These are phyloP conservation scores for Phylloporus rhodoxanthus DNA, from an alignment of 768 basidiomycete genomes.

Conservation along the genomic window DNA sequence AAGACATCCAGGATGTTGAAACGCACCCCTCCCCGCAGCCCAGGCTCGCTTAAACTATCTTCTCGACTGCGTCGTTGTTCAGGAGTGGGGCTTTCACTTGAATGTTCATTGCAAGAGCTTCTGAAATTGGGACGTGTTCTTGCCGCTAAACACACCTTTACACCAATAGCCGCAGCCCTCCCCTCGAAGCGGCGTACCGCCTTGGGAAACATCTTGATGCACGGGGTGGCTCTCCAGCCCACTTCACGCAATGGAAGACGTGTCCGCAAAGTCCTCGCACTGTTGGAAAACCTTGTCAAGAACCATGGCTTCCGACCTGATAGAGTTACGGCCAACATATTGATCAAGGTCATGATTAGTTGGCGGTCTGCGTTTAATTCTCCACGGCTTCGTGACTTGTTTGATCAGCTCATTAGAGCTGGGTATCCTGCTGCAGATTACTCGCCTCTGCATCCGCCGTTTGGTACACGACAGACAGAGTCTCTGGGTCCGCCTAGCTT, in stretches of 20 bases:
- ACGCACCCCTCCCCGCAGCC: slow-evolving; percentile 2
- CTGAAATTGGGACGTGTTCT: slow-evolving; percentile 33
- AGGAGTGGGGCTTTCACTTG: slow-evolving; percentile 8
- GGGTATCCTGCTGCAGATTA: slow-evolving; percentile 48
- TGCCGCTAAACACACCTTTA: slow-evolving; percentile 42
- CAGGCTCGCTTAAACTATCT: slow-evolving; percentile 13
- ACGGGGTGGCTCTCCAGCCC: slow-evolving; percentile 34
- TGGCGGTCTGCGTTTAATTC: slow-evolving; percentile 44
- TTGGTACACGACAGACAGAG: slow-evolving; percentile 32
- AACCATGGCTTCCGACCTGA: slow-evolving; percentile 54
- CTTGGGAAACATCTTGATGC: slow-evolving; percentile 54
- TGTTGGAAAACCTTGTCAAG: slow-evolving; percentile 39
- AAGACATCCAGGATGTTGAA: slow-evolving; percentile 7
- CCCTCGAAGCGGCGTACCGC: slow-evolving; percentile 33
- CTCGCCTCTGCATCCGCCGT: slow-evolving; percentile 37
- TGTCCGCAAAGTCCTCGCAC: slow-evolving; percentile 37
- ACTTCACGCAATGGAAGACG: slow-evolving; percentile 39
- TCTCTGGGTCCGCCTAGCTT: slow-evolving; percentile 21
- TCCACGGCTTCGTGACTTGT: slow-evolving; percentile 45
- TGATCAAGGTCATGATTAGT: slow-evolving; percentile 54
- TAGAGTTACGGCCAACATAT: slow-evolving; percentile 62
- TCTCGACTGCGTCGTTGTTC: slow-evolving; percentile 11
- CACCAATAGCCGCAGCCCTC: slow-evolving; percentile 22
- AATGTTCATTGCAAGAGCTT: slow-evolving; percentile 18
- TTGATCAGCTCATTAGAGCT: slow-evolving; percentile 54